Base-by-base conservation (phyloP, 1,284 basidiomycete species). In the Marasmius sp. region DNA sequence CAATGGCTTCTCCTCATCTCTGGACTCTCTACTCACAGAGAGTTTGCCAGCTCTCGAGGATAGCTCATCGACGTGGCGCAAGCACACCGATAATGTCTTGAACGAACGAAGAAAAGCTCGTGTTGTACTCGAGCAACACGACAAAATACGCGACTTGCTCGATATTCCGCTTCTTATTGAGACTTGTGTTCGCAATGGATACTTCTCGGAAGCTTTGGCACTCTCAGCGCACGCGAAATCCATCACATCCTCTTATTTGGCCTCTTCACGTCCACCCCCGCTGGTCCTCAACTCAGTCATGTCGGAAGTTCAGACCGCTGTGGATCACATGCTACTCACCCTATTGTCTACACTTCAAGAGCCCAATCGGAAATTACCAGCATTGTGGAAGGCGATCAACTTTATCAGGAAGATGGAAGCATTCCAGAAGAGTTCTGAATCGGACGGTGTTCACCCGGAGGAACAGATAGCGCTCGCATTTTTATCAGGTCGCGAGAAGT, bases 141-240 rank as follows among this genome's bases (percentile, higher is more conserved):
- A 95, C 71, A 94, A 94, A 73, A 85, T 98, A 60, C 85, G 92
- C 66, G 95, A 97, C 72, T 78, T 97, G 37, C 86, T 98, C 63
- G 94, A 97, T 68, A 86, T 97, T 55, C 95, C 95, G 6, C 80
- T 91, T 55, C 83, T 98, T 33, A 92, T 97, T 68, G 92, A 96
- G 70, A 94, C 94, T 0, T 97, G 94, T 69, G 91, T 97, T 12
- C 85, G 94, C 27, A 95, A 94, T 69, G 93, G 93, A 7, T 91
- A 93, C 75, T 97, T 95, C 76, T 83, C 88, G 57, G 96, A 98
- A 72, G 95, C 94, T 0, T 84, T 98, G 62, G 89, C 94, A 55
- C 84, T 97, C 10, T 81, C 89, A 1, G 79, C 84, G 7, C 92
- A 95, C 70, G 86, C 91, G 0, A 74, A 80, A 20, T 65, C 76